Evolutionary conservation across 192 early-diverging fungal genomes (phyloP).

Genomic region (Mortierella alpina): DNA sequence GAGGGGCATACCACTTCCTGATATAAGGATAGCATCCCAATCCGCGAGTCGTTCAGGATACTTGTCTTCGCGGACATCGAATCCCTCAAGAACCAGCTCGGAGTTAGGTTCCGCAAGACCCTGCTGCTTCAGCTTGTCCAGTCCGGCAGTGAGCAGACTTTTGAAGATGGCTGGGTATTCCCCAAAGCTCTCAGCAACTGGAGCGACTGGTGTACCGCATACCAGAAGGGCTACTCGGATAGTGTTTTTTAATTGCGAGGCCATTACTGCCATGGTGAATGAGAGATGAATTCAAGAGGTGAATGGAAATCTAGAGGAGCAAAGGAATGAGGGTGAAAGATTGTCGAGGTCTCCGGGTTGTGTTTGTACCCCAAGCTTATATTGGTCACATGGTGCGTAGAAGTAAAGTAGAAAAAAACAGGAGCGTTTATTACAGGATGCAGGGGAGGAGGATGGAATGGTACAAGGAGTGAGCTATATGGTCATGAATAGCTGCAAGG

Average conservation of each 20-base stretch:
- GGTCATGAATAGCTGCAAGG: conserved; percentile 27
- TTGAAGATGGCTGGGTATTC: conserved; percentile 58
- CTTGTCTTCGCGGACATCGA: conserved; percentile 50
- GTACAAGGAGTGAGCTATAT: conserved; percentile 18
- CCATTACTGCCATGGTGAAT: conserved; percentile 6
- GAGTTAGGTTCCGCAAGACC: conserved; percentile 13
- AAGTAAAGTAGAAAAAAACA: too few species aligned
- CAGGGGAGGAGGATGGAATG: conserved; percentile 11
- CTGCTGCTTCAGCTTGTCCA: conserved; percentile 25
- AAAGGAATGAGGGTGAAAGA: too few species aligned
- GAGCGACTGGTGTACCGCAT: conserved; percentile 60
- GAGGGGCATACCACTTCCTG: conserved; percentile 60
- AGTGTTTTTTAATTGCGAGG: neutral
- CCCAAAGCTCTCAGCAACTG: conserved; percentile 56
- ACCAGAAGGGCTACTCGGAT: conserved; percentile 61
- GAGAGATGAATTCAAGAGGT: neutral
- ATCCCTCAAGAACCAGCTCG: conserved; percentile 56
- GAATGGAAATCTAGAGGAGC: neutral
- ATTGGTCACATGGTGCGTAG: too few species aligned
- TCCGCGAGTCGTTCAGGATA: conserved; percentile 44
- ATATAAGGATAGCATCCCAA: conserved; percentile 65
- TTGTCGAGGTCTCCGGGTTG: too few species aligned
- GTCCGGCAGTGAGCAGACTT: conserved; percentile 44
- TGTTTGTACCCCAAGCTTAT: too few species aligned
- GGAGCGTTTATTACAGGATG: too few species aligned